A percentile compares a stretch with the other conserved stretches of the same genome.
These are phyloP conservation scores for Petrea volubilis DNA, from an alignment of 257 asterid genomes.

Conservation along the genomic window DNA sequence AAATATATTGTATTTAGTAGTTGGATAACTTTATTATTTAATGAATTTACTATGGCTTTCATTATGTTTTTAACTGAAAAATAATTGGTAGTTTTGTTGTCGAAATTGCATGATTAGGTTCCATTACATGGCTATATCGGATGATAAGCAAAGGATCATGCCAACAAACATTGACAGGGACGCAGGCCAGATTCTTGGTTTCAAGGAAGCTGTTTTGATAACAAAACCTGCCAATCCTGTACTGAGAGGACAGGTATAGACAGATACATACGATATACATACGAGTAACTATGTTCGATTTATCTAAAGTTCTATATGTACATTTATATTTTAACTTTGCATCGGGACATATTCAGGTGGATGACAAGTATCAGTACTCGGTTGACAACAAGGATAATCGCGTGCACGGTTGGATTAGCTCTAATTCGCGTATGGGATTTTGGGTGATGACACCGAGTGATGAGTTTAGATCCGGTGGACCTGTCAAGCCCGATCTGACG, in stretches of 20 bases:
- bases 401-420: constrained; percentile 75
- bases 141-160: constrained; percentile 59
- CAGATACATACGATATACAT: too few species aligned
- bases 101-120: constrained; percentile 41
- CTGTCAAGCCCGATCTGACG: constrained; percentile 60
- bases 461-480: constrained; percentile 69
- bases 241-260: constrained; percentile 34
- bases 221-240: constrained; percentile 36
- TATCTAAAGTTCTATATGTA: not conserved
- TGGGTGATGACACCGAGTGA: constrained; percentile 73
- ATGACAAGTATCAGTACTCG: constrained; percentile 75
- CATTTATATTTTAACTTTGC: not conserved
- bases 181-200: constrained; percentile 48
- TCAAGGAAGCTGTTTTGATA: constrained; percentile 62
- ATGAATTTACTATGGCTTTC: not conserved
- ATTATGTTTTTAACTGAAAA: not conserved
- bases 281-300: not conserved
- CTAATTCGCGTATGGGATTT: constrained; percentile 40
- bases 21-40: not conserved
- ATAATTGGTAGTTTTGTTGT: not conserved
- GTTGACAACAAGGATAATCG: constrained; percentile 48
- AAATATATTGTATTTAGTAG: too few species aligned
- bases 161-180: constrained; percentile 54
- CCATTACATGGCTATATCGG: constrained; percentile 71
- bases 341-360: constrained; percentile 38